Conservation (phyloP, 2,329 filamentous ascomycete species). For the Neopestalotiopsis sp. region DNA sequence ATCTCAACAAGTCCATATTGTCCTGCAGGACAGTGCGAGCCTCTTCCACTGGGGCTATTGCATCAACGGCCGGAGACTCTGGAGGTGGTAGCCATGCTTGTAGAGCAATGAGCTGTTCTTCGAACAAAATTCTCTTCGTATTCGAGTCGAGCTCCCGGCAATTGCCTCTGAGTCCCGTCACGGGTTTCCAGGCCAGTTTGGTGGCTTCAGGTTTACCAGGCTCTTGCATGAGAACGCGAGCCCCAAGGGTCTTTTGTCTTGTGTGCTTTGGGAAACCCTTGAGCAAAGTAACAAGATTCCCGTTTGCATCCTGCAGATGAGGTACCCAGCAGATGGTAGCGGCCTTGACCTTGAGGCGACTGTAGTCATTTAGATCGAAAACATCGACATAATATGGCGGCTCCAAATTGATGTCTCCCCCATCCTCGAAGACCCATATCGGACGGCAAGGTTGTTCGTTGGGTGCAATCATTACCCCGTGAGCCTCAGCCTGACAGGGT, state of each 20-base stretch:
- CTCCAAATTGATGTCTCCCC: not conserved
- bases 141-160: conserved; percentile 14
- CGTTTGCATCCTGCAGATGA: conserved; percentile 22
- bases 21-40: not conserved
- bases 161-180: conserved; percentile 18
- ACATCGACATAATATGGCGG: conserved; percentile 19
- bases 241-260: not conserved
- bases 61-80: not conserved
- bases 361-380: conserved; percentile 15
- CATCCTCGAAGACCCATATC: conserved; percentile 28
- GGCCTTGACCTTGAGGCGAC: conserved; percentile 19
- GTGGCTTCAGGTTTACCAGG: not conserved
- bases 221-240: not conserved
- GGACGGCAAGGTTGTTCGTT: conserved; percentile 21
- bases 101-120: conserved; percentile 23
- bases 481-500: conserved; percentile 27
- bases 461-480: conserved; percentile 28
- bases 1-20: not conserved
- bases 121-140: conserved; percentile 24
- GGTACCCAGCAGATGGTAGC: conserved; percentile 33
- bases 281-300: conserved; percentile 31
- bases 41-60: not conserved
- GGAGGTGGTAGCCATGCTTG: not conserved
- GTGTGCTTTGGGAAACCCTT: conserved; percentile 18
- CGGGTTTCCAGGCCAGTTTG: conserved; percentile 19